Evolutionary conservation across 129 eudicot species (phyloP).

Genomic region (Heracleum sosnowskyi): DNA sequence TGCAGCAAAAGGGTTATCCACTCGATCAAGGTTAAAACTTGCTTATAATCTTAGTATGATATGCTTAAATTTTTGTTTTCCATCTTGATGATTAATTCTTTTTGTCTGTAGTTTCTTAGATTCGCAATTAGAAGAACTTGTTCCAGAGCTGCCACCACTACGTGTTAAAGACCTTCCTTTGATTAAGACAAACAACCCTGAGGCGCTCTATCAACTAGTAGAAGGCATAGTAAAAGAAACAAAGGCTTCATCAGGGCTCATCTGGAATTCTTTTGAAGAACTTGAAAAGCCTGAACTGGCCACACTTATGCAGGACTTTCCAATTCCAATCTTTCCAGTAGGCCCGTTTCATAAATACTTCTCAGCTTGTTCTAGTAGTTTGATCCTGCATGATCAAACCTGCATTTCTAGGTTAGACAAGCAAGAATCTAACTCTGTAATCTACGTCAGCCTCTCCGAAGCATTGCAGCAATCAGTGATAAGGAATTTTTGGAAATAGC

Average conservation of each 20-base stretch:
- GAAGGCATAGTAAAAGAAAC: background rate
- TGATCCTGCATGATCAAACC: constrained; percentile 3
- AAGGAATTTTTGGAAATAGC: background rate
- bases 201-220: background rate
- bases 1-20: constrained; percentile 2
- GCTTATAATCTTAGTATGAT: background rate
- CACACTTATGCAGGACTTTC: background rate
- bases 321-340: background rate
- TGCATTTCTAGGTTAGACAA: constrained; percentile 16
- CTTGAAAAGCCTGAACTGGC: constrained; percentile 1
- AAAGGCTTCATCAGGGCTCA: constrained; percentile 7
- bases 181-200: background rate
- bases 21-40: background rate
- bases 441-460: constrained; percentile 13
- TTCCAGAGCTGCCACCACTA: constrained; percentile 10
- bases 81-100: background rate
- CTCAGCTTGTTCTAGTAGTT: background rate
- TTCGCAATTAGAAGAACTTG: background rate
- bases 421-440: constrained; percentile 2
- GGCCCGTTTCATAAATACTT: constrained; percentile 16
- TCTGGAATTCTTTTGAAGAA: constrained; percentile 10
- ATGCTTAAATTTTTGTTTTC: background rate
- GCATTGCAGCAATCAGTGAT: constrained; percentile 9
- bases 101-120: background rate
- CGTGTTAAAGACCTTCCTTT: background rate